phyloP scores from a whole-genome alignment of 768 basidiomycete genomes.

The Candolleomyces efflorescens region DNA sequence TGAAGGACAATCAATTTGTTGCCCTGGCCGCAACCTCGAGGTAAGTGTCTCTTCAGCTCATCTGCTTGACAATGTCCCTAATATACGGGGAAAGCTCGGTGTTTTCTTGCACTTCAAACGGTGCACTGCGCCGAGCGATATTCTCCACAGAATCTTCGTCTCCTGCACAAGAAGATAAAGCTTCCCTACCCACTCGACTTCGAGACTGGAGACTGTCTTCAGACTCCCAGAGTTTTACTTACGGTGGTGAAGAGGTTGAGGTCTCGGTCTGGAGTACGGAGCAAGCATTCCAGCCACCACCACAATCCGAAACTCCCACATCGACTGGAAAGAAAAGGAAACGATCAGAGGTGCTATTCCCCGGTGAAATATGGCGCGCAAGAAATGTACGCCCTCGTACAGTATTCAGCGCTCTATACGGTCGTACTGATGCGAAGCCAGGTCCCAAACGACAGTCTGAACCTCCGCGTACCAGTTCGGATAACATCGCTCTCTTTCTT shows the following conservation, averaged over 20 bases:
- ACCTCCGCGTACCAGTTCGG: conserved; percentile 74
- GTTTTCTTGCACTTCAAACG: conserved; percentile 74
- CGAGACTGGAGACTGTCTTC: conserved; percentile 59
- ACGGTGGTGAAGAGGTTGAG: conserved; percentile 86
- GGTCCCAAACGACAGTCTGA: conserved; percentile 71
- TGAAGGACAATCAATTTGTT: conserved; percentile 55
- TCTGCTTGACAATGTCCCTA: not conserved
- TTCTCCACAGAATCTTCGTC: conserved; percentile 17
- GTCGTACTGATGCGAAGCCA: conserved; percentile 18
- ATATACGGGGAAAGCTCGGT: conserved; percentile 34
- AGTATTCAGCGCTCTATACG: not conserved
- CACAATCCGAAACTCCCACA: conserved; percentile 14
- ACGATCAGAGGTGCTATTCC: conserved; percentile 50
- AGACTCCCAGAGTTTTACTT: conserved; percentile 57
- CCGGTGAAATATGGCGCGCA: conserved; percentile 80
- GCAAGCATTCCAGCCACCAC: conserved; percentile 37
- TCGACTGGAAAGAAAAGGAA: conserved; percentile 50
- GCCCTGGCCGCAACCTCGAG: conserved; percentile 49
- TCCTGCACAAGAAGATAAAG: conserved; percentile 7
- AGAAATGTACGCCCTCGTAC: conserved; percentile 54
- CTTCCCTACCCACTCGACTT: conserved; percentile 63
- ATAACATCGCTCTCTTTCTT: conserved; percentile 67
- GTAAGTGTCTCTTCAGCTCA: conserved; percentile 31
- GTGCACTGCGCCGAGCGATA: conserved; percentile 55
- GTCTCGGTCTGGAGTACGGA: conserved; percentile 78